These are phyloP conservation scores for Mycena kentingensis DNA, from an alignment of 768 basidiomycete species.

Conservation along the genomic window DNA sequence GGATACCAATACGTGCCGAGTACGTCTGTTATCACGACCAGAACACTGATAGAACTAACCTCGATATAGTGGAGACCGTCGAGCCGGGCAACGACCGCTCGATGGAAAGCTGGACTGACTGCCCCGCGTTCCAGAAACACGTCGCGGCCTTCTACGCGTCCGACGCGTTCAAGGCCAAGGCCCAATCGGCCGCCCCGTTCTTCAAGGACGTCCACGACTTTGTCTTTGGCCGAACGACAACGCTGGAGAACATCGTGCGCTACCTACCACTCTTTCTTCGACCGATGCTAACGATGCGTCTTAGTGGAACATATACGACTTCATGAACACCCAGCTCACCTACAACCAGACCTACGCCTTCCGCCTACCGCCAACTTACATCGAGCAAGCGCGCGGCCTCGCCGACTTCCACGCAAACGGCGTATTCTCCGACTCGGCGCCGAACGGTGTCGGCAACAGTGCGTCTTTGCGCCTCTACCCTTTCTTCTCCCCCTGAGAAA, in stretches of 20 bases:
- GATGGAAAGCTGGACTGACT: conserved; percentile 77
- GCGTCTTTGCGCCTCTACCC: conserved; percentile 30
- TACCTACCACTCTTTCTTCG: neutral
- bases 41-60: conserved; percentile 7
- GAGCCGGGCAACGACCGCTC: conserved; percentile 82
- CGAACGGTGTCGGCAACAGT: conserved; percentile 79
- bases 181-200: conserved; percentile 45
- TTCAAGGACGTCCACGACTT: conserved; percentile 50
- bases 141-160: conserved; percentile 44
- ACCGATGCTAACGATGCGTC: conserved; percentile 18
- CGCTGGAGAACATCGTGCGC: conserved; percentile 52
- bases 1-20: conserved; percentile 90
- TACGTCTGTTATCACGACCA: conserved; percentile 27
- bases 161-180: conserved; percentile 44
- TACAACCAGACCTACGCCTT: conserved; percentile 84
- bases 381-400: conserved; percentile 72
- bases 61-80: conserved; percentile 70
- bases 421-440: conserved; percentile 65
- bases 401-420: conserved; percentile 82
- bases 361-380: conserved; percentile 75
- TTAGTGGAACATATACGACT: conserved; percentile 85
- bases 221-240: conserved; percentile 46
- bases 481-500: neutral
- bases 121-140: conserved; percentile 56
- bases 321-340: conserved; percentile 68